A percentile compares a stretch with the other conserved stretches of the same genome.
Evolutionary conservation across 768 basidiomycete genomes (phyloP).

Genomic region (Suillus luteus): DNA sequence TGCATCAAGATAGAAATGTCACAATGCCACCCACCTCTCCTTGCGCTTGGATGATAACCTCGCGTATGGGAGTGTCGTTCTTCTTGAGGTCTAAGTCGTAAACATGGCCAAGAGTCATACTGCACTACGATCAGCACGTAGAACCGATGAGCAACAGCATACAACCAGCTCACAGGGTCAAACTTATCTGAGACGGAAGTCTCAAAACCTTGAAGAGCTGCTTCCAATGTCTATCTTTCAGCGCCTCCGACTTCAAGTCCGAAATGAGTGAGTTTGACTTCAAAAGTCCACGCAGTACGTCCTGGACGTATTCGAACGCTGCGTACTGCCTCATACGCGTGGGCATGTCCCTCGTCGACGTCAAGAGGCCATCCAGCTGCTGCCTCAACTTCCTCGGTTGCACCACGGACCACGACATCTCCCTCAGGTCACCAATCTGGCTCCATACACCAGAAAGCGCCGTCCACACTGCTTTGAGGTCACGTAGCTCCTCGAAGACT

Average conservation of each 20-base stretch:
- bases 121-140: slow-evolving; percentile 32
- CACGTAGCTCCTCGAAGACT: slow-evolving; percentile 91
- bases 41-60: slow-evolving; percentile 95
- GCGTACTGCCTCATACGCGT: slow-evolving; percentile 99
- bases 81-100: slow-evolving; percentile 96
- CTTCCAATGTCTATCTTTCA: slow-evolving; percentile 98
- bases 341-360: slow-evolving; percentile 98
- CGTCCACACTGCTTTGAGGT: slow-evolving; percentile 98
- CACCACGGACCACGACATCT: slow-evolving; percentile 87
- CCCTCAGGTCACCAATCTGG: slow-evolving; percentile 86
- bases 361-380: slow-evolving; percentile 86
- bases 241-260: slow-evolving; percentile 94
- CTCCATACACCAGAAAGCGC: slow-evolving; percentile 97
- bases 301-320: slow-evolving; percentile 97
- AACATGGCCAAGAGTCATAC: slow-evolving; percentile 94
- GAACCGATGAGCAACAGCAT: slow-evolving; percentile 17
- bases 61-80: slow-evolving; percentile 90
- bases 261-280: slow-evolving; percentile 90
- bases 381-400: slow-evolving; percentile 95
- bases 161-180: slow-evolving; percentile 59
- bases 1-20: neutral
- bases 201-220: slow-evolving; percentile 90
- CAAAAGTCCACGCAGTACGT: slow-evolving; percentile 78
- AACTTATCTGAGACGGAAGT: slow-evolving; percentile 71
- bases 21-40: slow-evolving; percentile 68